phyloP scores from a whole-genome alignment of 2,329 filamentous ascomycete genomes.

The Penicillium sp. region DNA sequence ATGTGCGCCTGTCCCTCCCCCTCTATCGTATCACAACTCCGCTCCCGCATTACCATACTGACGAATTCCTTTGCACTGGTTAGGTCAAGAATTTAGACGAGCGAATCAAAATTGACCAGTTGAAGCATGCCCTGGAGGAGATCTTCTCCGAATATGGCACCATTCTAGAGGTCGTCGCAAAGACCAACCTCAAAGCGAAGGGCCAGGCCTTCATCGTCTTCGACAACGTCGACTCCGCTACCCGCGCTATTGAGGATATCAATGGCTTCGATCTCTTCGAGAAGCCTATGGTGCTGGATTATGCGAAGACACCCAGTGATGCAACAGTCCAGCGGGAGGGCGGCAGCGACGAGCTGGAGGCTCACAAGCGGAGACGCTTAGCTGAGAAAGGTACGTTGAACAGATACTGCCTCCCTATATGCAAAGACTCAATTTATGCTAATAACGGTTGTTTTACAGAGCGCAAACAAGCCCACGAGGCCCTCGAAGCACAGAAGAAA shows the following conservation, averaged over 20 bases:
- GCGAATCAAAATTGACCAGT: slow-evolving; percentile 74
- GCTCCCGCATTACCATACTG: slow-evolving; percentile 13
- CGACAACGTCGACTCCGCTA: slow-evolving; percentile 74
- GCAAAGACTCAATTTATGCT: not conserved
- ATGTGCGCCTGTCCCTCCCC: slow-evolving; percentile 32
- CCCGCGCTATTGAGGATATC: slow-evolving; percentile 78
- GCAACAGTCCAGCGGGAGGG: slow-evolving; percentile 74
- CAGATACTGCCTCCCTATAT: not conserved
- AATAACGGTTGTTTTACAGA: slow-evolving; percentile 43
- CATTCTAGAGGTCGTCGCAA: slow-evolving; percentile 80
- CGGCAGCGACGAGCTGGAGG: slow-evolving; percentile 77
- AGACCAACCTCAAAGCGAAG: slow-evolving; percentile 86
- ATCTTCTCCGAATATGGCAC: slow-evolving; percentile 88
- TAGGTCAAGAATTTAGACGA: slow-evolving; percentile 83
- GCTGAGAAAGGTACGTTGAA: slow-evolving; percentile 77
- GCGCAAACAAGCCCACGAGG: slow-evolving; percentile 77
- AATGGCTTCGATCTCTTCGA: slow-evolving; percentile 92
- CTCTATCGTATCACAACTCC: slow-evolving; percentile 9
- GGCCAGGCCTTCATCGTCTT: slow-evolving; percentile 96
- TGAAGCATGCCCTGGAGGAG: slow-evolving; percentile 69
- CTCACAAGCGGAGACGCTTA: slow-evolving; percentile 76
- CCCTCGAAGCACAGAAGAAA: slow-evolving; percentile 73
- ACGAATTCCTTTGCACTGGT: slow-evolving; percentile 1
- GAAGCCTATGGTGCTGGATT: slow-evolving; percentile 81
- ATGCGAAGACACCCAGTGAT: slow-evolving; percentile 81